Percentiles rank a stretch among this genome's conserved stretches.
Evolutionary conservation across 2,329 filamentous ascomycete genomes (phyloP).

Genomic region (Trichoderma koningii): DNA sequence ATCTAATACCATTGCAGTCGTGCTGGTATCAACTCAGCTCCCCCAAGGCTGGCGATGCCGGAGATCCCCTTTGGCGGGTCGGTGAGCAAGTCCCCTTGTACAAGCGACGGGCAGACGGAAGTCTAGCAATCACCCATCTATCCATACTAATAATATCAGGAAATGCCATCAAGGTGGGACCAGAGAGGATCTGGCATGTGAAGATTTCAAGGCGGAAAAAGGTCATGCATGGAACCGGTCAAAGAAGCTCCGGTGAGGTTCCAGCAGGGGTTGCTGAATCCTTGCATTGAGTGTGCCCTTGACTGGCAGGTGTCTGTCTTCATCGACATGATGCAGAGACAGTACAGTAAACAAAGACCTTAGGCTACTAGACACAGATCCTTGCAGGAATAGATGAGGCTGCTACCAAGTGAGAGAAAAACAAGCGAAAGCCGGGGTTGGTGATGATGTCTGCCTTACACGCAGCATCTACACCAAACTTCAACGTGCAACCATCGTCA

Average conservation of each 20-base stretch:
- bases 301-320: neutral
- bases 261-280: neutral
- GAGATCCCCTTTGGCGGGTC: neutral
- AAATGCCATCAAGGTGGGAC: neutral
- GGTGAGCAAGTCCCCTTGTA: neutral
- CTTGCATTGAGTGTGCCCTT: neutral
- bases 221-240: neutral
- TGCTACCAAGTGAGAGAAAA: neutral
- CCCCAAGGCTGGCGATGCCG: neutral
- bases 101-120: conserved; percentile 4
- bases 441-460: no score
- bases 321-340: neutral
- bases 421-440: no score
- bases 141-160: neutral
- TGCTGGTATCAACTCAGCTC: no score
- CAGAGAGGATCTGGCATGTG: neutral
- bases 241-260: neutral
- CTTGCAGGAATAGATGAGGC: neutral
- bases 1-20: no score
- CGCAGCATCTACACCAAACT: no score
- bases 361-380: neutral
- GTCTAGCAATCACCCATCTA: neutral
- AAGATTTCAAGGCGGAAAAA: neutral
- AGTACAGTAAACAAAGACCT: neutral
- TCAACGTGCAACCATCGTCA: neutral